These are phyloP conservation scores for Leptodermis oblonga DNA, from an alignment of 257 asterid genomes.

Conservation along the genomic window DNA sequence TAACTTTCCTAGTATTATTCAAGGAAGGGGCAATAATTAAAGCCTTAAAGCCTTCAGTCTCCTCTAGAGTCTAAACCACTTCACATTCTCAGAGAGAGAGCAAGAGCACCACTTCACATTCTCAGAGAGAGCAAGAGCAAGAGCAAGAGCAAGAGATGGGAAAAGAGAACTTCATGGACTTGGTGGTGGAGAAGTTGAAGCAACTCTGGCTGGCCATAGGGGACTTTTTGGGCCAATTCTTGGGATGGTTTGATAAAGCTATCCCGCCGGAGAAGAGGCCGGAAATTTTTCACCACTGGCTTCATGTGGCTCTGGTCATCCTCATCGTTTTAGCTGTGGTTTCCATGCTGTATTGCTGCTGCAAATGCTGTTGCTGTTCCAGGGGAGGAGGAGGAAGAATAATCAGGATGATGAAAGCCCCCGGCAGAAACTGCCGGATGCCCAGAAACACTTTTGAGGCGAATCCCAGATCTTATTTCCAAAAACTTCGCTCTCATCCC, in stretches of 20 bases:
- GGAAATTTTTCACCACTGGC: conserved; percentile 22
- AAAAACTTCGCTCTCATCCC: conserved; percentile 13
- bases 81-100: too few species aligned
- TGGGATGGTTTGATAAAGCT: conserved; percentile 10
- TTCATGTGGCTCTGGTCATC: neutral
- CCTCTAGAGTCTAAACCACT: too few species aligned
- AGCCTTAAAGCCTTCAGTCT: too few species aligned
- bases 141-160: conserved; percentile 15
- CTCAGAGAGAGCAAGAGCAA: too few species aligned
- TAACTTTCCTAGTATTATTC: too few species aligned
- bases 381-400: neutral
- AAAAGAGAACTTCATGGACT: neutral
- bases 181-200: conserved; percentile 23
- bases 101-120: too few species aligned
- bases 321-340: neutral
- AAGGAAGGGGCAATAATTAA: too few species aligned
- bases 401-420: conserved; percentile 25
- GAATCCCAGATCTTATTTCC: conserved; percentile 17
- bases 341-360: neutral
- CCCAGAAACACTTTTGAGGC: conserved; percentile 3
- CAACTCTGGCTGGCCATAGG: conserved; percentile 14
- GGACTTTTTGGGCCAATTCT: conserved; percentile 8
- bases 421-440: conserved; percentile 22
- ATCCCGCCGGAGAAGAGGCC: conserved; percentile 32
- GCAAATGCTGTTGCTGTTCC: conserved; percentile 10